Base-by-base conservation (phyloP, 192 early-diverging fungal genomes). In the Coemansia guatemalensis region DNA sequence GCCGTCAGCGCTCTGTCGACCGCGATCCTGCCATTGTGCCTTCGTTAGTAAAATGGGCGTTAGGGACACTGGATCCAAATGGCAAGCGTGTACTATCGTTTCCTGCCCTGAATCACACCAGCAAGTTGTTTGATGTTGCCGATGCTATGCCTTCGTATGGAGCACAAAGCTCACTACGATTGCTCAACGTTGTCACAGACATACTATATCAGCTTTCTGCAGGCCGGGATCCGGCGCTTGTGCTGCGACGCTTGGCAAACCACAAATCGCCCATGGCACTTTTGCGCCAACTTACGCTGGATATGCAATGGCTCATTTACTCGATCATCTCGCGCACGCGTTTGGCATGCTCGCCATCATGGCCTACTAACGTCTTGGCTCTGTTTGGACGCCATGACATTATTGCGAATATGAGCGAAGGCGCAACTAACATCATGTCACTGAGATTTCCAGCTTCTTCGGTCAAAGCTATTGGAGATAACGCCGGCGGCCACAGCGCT, bases 331-430 rank as follows among this genome's bases (percentile, higher is more conserved):
- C 30, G 53, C 25, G 35, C 5, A 47, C 55, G 41, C 71, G 67
- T 29, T 50, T 56, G 2, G 30, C 12, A 53, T 62, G 76, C 25
- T 50, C 35, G 0, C 23, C 33, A 0, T 41, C 55, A 24, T 79
- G 76, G 76, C 76, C 76, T 9, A n/a, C 27, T 20, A 53, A 25
- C 20, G 63, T 73, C 21, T 41, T 78, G 29, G 24, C 47, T n/a
- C 60, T 78, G 18, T 60, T 78, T 17, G 71, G 67, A 5, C 76
- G 76, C 30, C 39, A 73, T 9, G 76, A 78, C 57, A 53, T 78
- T 53, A 47, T 69, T 29, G 65, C 59, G 25, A 78, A 69, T 50
- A 58, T 66, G 5, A 48, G 53, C 39, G 53, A 60, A 1, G 4
- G 5, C 3, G 12, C 14, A 14, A 27, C 48, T 27, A 21, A 32